These are phyloP conservation scores for Beta corolliflora DNA, from an alignment of 179 eudicot species.

Conservation along the genomic window DNA sequence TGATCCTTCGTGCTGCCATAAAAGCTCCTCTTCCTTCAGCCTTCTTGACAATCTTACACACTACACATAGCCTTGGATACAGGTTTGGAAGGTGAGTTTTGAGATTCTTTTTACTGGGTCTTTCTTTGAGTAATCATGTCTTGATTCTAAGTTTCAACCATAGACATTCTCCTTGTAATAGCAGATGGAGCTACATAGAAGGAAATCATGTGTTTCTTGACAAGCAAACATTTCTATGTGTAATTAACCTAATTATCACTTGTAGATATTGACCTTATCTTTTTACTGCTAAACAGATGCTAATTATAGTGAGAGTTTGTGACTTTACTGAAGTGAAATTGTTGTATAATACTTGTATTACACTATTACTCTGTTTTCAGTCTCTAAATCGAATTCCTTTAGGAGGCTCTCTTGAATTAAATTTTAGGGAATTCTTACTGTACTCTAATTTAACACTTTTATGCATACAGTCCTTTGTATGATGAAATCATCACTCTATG, in stretches of 20 bases:
- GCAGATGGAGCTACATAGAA: neutral
- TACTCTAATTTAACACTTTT: neutral
- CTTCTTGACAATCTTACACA: slow-evolving; percentile 79
- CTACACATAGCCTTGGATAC: slow-evolving; percentile 83
- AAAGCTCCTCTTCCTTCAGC: slow-evolving; percentile 90
- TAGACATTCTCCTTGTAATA: neutral
- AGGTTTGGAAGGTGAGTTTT: slow-evolving; percentile 73
- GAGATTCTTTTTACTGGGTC: neutral
- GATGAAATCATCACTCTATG: slow-evolving; percentile 84
- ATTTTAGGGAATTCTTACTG: neutral
- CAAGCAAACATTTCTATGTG: neutral
- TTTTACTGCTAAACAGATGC: no score
- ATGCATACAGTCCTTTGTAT: slow-evolving; percentile 73
- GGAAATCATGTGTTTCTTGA: neutral
- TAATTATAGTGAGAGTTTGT: no score
- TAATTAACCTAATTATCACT: neutral
- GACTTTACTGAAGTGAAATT: no score
- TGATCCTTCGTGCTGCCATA: slow-evolving; percentile 92
- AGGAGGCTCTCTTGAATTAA: neutral
- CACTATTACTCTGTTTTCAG: neutral
- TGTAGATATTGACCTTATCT: neutral
- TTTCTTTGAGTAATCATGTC: neutral
- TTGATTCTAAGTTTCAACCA: neutral
- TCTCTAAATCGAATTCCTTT: neutral
- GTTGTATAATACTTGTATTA: neutral